phyloP scores from a whole-genome alignment of 768 basidiomycete species.

The Xerocomellus chrysenteron region DNA sequence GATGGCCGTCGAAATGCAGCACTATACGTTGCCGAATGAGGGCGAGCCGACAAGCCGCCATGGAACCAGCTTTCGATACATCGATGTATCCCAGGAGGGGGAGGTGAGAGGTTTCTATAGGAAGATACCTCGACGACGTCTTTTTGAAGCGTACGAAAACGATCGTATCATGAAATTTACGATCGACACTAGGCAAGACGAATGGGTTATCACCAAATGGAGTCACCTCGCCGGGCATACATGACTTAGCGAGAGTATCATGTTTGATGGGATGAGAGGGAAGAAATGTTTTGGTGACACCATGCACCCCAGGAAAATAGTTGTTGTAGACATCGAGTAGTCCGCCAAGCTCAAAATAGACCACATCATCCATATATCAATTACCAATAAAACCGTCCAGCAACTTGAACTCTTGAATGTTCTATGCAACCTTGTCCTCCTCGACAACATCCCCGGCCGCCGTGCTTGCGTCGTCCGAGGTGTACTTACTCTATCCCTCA shows the following conservation, averaged over 20 bases:
- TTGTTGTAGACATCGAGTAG: not conserved
- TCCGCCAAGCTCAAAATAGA: too few relatives aligned
- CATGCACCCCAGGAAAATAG: too few relatives aligned
- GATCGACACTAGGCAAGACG: constrained; percentile 3
- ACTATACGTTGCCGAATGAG: not conserved
- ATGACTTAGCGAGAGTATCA: not conserved
- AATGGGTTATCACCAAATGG: not conserved
- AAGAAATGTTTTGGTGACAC: not conserved
- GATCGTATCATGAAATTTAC: not conserved
- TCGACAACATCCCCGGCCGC: too few relatives aligned
- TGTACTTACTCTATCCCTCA: too few relatives aligned
- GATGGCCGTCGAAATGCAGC: not conserved
- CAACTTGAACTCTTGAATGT: too few relatives aligned
- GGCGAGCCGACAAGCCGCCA: too few relatives aligned
- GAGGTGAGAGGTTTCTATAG: not conserved
- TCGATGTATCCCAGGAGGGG: not conserved
- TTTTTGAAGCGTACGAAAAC: too few relatives aligned
- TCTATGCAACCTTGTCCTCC: too few relatives aligned
- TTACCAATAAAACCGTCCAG: too few relatives aligned
- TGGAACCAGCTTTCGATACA: not conserved
- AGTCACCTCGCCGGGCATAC: not conserved
- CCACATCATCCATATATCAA: too few relatives aligned
- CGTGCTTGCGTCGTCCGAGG: too few relatives aligned
- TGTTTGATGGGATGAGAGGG: constrained; percentile 1
- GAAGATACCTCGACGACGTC: too few relatives aligned